Base-by-base conservation (phyloP, 257 asterid genomes). In the Apocynum venetum region DNA sequence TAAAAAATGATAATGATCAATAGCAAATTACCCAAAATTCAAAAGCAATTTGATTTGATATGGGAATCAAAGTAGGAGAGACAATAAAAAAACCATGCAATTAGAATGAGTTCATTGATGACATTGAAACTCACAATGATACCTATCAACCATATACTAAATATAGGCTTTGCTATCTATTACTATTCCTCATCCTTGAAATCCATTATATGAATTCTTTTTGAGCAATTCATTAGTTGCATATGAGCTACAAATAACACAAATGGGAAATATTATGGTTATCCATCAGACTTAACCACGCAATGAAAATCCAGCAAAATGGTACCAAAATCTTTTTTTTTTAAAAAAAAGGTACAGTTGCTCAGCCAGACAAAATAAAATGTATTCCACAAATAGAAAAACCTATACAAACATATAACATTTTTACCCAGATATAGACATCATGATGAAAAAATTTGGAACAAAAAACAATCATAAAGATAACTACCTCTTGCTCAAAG, bases 401-500 rank as follows among this genome's bases (percentile, higher is more conserved):
- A 43, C 25, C 31, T 44, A 6, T 6, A 40, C 41, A 49, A 41
- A 66, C 49, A 17, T 2, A 66, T 15, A 41, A 38, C 49, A 40
- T 66, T 64, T 36, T 64, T 35, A 40, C 71, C 48, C 20, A 40
- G 49, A 66, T 15, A 9, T 5, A 66, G 25, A 38, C 15, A 66
- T 66, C 71, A 66, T 40, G 2, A 38, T 53, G 31, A 43, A 8
- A 3, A 46, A 57, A 36, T 57, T 71, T 8, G 11, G 9, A 55
- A 13, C 47, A 36, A 65, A 72, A 41, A 69, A 69, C 31, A 4
- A 56, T 56, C 49, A 36, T 55, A 4, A 15, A 72, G 48, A 57
- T 75, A 52, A 71, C 71, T 85, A 95, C 99, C 95, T 95, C 99
- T 83, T 82, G 80, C 85, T 87, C 87, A 67, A 95, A 90, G 78